Percentiles rank a stretch among this genome's conserved stretches.
Evolutionary conservation across 768 basidiomycete species (phyloP).

Genomic region (Steccherinum ochraceum): DNA sequence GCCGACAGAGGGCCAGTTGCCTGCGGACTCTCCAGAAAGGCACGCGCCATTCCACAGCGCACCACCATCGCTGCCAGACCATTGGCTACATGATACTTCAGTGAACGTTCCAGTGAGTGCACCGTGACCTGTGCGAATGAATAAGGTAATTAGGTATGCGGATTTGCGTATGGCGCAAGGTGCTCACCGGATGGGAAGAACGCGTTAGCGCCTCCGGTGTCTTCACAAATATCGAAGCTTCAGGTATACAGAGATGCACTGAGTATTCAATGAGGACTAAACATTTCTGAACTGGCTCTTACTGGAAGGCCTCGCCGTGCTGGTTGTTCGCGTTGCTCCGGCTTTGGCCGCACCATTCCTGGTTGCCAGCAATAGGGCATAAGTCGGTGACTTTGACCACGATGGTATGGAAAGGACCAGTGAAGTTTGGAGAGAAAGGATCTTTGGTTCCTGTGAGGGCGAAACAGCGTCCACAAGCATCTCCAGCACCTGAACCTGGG

Average conservation of each 20-base stretch:
- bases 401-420: conserved; percentile 46
- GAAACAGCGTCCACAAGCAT: conserved; percentile 61
- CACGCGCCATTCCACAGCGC: conserved; percentile 44
- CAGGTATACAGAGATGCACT: background rate
- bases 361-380: conserved; percentile 42
- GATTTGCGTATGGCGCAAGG: background rate
- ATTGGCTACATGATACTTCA: conserved; percentile 52
- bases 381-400: conserved; percentile 44
- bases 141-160: background rate
- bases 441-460: conserved; percentile 41
- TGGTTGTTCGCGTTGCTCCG: conserved; percentile 34
- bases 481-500: conserved; percentile 46
- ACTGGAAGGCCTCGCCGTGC: conserved; percentile 44
- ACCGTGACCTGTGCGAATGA: conserved; percentile 30
- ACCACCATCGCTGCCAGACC: conserved; percentile 48
- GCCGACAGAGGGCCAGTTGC: conserved; percentile 43
- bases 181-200: conserved; percentile 47
- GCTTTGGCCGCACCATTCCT: conserved; percentile 52
- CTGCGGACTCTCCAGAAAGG: conserved; percentile 40
- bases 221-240: conserved; percentile 58
- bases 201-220: conserved; percentile 42
- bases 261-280: background rate
- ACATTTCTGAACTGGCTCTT: too few species aligned
- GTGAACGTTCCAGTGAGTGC: conserved; percentile 46
- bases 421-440: conserved; percentile 44